Conservation (phyloP, 139 green algal genomes). For the Chlorella sp. region DNA sequence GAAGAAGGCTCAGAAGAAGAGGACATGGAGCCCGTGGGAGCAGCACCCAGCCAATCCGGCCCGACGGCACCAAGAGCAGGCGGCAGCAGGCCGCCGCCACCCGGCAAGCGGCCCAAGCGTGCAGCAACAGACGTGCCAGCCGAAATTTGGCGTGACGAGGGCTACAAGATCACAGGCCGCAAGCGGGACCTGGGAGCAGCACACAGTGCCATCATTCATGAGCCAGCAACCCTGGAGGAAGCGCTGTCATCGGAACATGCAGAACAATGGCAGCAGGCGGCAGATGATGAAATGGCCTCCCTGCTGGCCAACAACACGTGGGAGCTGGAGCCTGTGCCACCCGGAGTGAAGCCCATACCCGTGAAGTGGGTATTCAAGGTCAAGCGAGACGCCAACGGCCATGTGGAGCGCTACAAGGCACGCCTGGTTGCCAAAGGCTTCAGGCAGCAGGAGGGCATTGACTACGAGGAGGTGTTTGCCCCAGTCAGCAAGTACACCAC, state of each 20-base stretch:
- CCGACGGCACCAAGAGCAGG: too few relatives aligned
- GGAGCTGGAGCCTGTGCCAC: background rate
- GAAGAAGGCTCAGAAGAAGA: background rate
- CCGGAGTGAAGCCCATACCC: background rate
- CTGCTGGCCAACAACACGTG: background rate
- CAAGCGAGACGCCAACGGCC: too few relatives aligned
- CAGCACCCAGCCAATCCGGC: background rate
- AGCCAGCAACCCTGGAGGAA: slow-evolving; percentile 15
- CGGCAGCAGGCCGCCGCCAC: background rate
- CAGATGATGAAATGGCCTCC: slow-evolving; percentile 12
- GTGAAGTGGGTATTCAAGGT: background rate
- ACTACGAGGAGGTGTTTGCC: slow-evolving; percentile 59
- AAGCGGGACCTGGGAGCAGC: background rate
- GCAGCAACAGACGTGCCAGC: slow-evolving; percentile 3
- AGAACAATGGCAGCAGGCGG: background rate
- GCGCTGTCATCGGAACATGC: background rate
- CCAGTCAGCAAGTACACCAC: slow-evolving; percentile 18
- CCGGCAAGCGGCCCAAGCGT: too few relatives aligned
- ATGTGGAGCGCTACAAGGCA: slow-evolving; percentile 53
- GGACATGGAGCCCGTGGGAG: background rate
- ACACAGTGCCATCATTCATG: background rate
- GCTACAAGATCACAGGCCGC: background rate
- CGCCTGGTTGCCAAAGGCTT: slow-evolving; percentile 63
- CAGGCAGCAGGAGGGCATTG: slow-evolving; percentile 46
- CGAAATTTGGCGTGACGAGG: background rate